Conservation (phyloP, 306 rosid genomes). For the Luffa acutangula region DNA sequence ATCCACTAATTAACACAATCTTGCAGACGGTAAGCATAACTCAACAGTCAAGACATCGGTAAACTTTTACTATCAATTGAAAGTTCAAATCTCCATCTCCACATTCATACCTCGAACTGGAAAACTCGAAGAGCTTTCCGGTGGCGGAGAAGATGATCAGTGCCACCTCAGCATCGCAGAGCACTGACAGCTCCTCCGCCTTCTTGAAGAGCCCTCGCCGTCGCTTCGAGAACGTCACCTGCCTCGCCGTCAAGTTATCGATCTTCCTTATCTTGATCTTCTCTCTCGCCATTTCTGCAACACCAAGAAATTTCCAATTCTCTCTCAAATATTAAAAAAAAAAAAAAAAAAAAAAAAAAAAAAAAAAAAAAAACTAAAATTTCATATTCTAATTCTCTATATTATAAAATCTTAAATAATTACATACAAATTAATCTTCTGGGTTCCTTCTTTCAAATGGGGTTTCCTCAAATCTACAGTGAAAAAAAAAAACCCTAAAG, state of each 20-base stretch:
- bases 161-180: slow-evolving; percentile 33
- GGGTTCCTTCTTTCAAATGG: background rate
- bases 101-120: slow-evolving; percentile 17
- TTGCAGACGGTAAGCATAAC: too few species aligned
- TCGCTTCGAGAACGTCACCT: slow-evolving; percentile 36
- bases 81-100: too few species aligned
- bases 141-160: slow-evolving; percentile 31
- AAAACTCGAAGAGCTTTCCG: slow-evolving; percentile 28
- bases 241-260: slow-evolving; percentile 34
- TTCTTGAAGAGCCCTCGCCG: slow-evolving; percentile 32
- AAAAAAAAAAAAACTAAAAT: too few species aligned
- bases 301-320: background rate
- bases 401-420: too few species aligned
- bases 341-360: too few species aligned
- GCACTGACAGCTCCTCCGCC: slow-evolving; percentile 38
- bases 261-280: slow-evolving; percentile 37
- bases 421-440: too few species aligned
- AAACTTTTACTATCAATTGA: too few species aligned
- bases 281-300: slow-evolving; percentile 21
- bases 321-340: too few species aligned
- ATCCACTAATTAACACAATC: too few species aligned
- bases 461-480: background rate
- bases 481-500: background rate
- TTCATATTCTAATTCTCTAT: too few species aligned
- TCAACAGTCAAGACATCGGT: too few species aligned